phyloP scores from a whole-genome alignment of 192 early-diverging fungal genomes.

The Anaeromyces robustus region DNA sequence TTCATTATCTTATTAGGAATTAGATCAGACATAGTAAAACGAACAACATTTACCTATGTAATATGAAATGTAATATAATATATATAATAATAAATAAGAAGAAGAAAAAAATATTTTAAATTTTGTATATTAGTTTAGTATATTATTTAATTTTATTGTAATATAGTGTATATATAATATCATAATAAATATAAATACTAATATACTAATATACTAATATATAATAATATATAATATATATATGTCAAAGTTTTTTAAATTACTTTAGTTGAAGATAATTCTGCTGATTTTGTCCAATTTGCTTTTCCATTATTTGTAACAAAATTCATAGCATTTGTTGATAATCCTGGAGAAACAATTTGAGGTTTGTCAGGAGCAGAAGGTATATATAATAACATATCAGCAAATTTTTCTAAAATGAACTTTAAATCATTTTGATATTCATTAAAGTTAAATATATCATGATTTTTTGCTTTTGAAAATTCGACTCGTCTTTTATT shows the following conservation, averaged over 20 bases:
- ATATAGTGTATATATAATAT: too few relatives aligned
- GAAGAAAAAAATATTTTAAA: too few relatives aligned
- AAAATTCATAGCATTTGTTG: conserved; percentile 24
- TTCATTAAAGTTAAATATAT: conserved; percentile 39
- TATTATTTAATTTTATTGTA: too few relatives aligned
- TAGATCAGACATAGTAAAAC: conserved; percentile 19
- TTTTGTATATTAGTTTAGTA: too few relatives aligned
- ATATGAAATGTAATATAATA: conserved; percentile 13
- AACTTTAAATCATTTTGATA: conserved; percentile 31
- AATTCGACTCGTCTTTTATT: background rate
- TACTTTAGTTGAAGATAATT: conserved; percentile 13
- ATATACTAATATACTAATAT: conserved; percentile 12
- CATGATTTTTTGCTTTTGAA: conserved; percentile 11
- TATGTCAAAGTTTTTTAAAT: too few relatives aligned
- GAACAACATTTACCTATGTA: conserved; percentile 16
- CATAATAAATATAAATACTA: too few relatives aligned
- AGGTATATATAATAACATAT: conserved; percentile 49
- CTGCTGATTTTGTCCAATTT: conserved; percentile 32
- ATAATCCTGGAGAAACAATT: conserved; percentile 37
- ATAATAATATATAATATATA: conserved; percentile 12
- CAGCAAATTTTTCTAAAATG: conserved; percentile 34
- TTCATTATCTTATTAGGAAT: conserved; percentile 17
- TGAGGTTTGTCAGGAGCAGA: conserved; percentile 4
- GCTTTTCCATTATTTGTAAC: conserved; percentile 63
- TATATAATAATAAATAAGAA: too few relatives aligned